These are phyloP conservation scores for Schizothecium vesticola DNA, from an alignment of 495 filamentous ascomycete species.

Conservation along the genomic window DNA sequence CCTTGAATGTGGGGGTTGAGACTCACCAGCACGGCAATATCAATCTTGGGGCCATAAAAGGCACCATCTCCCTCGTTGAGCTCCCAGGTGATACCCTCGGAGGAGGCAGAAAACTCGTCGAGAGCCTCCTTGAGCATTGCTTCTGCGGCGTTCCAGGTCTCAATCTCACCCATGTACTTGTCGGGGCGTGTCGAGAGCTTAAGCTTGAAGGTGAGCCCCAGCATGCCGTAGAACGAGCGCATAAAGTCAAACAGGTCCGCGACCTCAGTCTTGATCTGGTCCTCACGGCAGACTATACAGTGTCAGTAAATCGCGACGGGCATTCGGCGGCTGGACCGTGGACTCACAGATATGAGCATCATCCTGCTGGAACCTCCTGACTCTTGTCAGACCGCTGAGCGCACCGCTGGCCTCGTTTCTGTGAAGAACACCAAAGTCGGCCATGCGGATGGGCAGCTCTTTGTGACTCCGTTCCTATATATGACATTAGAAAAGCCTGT, in stretches of 20 bases:
- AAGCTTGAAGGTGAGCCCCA: conserved; percentile 93
- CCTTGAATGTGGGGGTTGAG: neutral
- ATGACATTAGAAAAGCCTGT: neutral
- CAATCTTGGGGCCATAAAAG: conserved; percentile 94
- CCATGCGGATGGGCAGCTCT: conserved; percentile 82
- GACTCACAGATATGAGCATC: conserved; percentile 77
- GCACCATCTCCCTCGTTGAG: conserved; percentile 92
- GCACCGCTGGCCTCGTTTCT: conserved; percentile 93
- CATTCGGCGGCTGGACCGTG: neutral
- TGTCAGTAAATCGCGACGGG: neutral
- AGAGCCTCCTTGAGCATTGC: conserved; percentile 68
- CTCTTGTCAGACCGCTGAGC: conserved; percentile 81
- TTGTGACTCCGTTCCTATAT: conserved; percentile 65
- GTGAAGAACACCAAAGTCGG: conserved; percentile 94
- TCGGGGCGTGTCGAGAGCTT: conserved; percentile 94
- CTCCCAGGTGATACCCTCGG: conserved; percentile 69
- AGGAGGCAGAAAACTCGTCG: conserved; percentile 60
- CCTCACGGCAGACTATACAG: conserved; percentile 25
- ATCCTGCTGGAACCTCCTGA: conserved; percentile 90
- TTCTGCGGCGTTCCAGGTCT: conserved; percentile 86
- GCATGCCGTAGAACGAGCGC: conserved; percentile 72
- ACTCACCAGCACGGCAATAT: conserved; percentile 52
- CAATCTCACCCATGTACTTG: conserved; percentile 79
- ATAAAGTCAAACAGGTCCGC: conserved; percentile 86
- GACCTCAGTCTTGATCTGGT: conserved; percentile 74